Base-by-base conservation (phyloP, 1,139 yeast species). In the Casaregolazyma suthepensis region DNA sequence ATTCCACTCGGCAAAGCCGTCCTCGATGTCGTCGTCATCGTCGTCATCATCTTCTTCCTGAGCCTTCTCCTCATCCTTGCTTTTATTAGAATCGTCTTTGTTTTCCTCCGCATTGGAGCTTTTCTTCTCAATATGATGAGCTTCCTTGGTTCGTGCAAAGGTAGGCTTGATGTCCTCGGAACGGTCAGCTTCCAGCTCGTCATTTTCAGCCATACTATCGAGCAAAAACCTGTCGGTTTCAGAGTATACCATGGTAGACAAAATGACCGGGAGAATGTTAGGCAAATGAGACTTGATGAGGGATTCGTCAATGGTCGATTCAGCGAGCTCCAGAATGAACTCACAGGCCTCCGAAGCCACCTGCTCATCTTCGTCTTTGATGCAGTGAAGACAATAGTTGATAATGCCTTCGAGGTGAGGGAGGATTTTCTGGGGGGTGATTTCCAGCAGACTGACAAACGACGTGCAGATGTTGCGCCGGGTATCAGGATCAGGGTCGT, bases 321-420 rank as follows among this genome's bases (percentile, higher is more conserved):
- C 85, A 0, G 95, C 82, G 54, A 93, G 75, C 1, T 87, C 83
- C 52, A 93, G 76, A 58, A 94, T 74, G 63, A 93, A 90, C 71
- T 93, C 99, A 70, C 96, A 89, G 1, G 96, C 98, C 67, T 90
- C 96, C 50, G 90, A 74, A 0, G 96, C 87, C 43, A 90, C 94
- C 54, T 78, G 83, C 58, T 87, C 94, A 58, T 83, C 82, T 9
- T 73, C 71, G 59, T 79, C 82, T 57, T 80, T 79, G 74, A 93
- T 82, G 58, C 91, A 80, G 68, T 91, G 97, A 55, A 89, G 71
- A 66, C 93, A 83, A 72, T 87, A 93, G 61, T 84, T 81, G 50
- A 93, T 80, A 17, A 93, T 90, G 4, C 98, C 98, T 54, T 79
- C 83, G 56, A 93, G 70, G 66, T 91, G 96, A 9, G 93, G 91